phyloP scores from a whole-genome alignment of 2,329 filamentous ascomycete species.

The Trichoderma atrobrunneum region DNA sequence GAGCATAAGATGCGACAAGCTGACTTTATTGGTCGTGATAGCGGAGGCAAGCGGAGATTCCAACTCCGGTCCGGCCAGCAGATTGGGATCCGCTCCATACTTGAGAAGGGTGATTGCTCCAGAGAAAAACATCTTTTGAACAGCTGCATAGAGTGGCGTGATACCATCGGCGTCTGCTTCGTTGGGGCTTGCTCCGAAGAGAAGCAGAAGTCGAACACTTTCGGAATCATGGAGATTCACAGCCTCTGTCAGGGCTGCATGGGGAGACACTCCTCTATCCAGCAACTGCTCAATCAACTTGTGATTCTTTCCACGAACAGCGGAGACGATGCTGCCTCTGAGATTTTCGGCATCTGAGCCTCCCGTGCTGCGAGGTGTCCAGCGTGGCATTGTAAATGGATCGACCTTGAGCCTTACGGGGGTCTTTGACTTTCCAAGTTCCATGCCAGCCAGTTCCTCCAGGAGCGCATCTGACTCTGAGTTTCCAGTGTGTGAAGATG shows the following conservation, averaged over 20 bases:
- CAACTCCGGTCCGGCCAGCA: slow-evolving; percentile 46
- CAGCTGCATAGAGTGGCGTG: slow-evolving; percentile 51
- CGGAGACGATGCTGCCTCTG: slow-evolving; percentile 46
- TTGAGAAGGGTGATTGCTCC: slow-evolving; percentile 60
- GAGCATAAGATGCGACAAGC: slow-evolving; percentile 58
- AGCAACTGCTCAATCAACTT: slow-evolving; percentile 56
- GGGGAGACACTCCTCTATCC: slow-evolving; percentile 54
- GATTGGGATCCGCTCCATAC: slow-evolving; percentile 60
- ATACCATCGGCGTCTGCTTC: slow-evolving; percentile 45
- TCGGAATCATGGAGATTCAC: slow-evolving; percentile 51
- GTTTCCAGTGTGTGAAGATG: neutral
- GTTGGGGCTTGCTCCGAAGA: slow-evolving; percentile 59
- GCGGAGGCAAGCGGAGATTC: slow-evolving; percentile 56
- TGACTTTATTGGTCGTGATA: slow-evolving; percentile 50
- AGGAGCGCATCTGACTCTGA: slow-evolving; percentile 5
- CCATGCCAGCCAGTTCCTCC: slow-evolving; percentile 4
- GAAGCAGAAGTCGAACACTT: slow-evolving; percentile 52
- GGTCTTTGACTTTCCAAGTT: slow-evolving; percentile 5
- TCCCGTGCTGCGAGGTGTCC: slow-evolving; percentile 37
- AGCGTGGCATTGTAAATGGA: slow-evolving; percentile 50
- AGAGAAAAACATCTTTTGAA: slow-evolving; percentile 53
- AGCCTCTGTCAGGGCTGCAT: slow-evolving; percentile 52
- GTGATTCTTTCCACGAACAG: slow-evolving; percentile 56
- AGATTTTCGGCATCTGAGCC: slow-evolving; percentile 22
- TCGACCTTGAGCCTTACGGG: slow-evolving; percentile 45